These are phyloP conservation scores for Calonectria hawksworthii DNA, from an alignment of 2,329 filamentous ascomycete genomes.

Conservation along the genomic window DNA sequence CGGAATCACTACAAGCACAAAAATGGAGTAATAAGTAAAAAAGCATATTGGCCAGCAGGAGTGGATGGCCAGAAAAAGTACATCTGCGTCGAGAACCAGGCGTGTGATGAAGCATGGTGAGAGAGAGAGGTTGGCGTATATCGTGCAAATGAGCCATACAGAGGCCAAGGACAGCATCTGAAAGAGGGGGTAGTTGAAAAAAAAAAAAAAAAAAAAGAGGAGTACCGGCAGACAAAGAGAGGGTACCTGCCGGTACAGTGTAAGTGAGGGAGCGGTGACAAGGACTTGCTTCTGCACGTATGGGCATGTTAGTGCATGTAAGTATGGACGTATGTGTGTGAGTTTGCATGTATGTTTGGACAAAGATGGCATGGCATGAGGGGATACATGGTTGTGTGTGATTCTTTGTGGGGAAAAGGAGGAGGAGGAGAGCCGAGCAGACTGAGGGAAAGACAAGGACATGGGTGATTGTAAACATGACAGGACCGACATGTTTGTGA, in stretches of 20 bases:
- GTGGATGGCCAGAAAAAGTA: neutral
- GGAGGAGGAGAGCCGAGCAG: slow-evolving; percentile 1
- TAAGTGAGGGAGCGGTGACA: slow-evolving; percentile 14
- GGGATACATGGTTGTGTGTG: slow-evolving; percentile 21
- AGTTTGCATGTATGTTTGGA: slow-evolving; percentile 22
- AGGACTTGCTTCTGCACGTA: neutral
- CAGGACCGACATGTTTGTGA: neutral
- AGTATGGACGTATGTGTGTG: slow-evolving; percentile 1
- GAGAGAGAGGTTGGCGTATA: neutral
- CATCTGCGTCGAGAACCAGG: neutral
- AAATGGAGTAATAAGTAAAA: neutral
- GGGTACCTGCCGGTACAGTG: slow-evolving; percentile 10
- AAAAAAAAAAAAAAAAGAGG: neutral
- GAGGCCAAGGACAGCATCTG: neutral
- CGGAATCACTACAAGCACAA: neutral
- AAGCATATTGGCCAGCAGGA: neutral
- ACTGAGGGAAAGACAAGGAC: neutral
- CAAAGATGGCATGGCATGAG: slow-evolving; percentile 21
- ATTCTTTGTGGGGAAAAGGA: slow-evolving; percentile 24
- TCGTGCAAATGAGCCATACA: neutral
- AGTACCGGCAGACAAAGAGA: neutral
- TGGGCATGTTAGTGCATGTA: neutral
- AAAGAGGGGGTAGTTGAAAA: neutral
- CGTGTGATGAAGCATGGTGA: neutral
- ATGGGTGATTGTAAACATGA: slow-evolving; percentile 14